phyloP scores from a whole-genome alignment of 371 early-diverging fungal genomes.

The Mucor lusitanicus region DNA sequence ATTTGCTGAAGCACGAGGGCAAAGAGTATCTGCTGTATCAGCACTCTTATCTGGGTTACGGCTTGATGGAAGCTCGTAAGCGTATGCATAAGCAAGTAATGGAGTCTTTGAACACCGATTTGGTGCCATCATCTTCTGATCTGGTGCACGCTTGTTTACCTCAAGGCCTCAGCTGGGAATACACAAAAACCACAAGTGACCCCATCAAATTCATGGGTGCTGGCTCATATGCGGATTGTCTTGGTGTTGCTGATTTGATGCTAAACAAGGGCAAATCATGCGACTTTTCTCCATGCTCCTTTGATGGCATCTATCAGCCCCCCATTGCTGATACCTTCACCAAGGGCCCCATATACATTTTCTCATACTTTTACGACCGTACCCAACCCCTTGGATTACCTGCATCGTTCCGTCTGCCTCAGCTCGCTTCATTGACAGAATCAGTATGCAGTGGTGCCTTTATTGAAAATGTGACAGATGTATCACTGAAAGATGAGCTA shows the following conservation, averaged over 20 bases:
- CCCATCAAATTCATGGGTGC: slow-evolving; percentile 46
- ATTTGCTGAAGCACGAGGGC: slow-evolving; percentile 68
- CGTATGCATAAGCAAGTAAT: slow-evolving; percentile 54
- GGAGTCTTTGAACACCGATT: not conserved
- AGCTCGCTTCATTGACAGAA: slow-evolving; percentile 63
- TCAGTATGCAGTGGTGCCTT: slow-evolving; percentile 69
- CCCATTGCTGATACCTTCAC: slow-evolving; percentile 68
- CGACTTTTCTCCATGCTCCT: slow-evolving; percentile 73
- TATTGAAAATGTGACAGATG: slow-evolving; percentile 41
- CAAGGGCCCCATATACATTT: slow-evolving; percentile 85
- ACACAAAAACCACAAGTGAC: slow-evolving; percentile 12
- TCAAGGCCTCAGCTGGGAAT: slow-evolving; percentile 36
- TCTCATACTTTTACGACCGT: slow-evolving; percentile 95
- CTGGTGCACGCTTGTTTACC: slow-evolving; percentile 64
- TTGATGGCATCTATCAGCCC: slow-evolving; percentile 93
- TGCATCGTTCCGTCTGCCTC: slow-evolving; percentile 57
- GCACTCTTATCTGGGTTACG: slow-evolving; percentile 93
- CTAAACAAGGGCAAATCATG: slow-evolving; percentile 68
- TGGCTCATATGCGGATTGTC: slow-evolving; percentile 53
- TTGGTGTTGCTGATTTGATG: slow-evolving; percentile 48
- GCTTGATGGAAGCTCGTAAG: slow-evolving; percentile 87
- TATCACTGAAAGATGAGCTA: slow-evolving; percentile 52
- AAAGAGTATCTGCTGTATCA: slow-evolving; percentile 85
- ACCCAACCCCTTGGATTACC: slow-evolving; percentile 69
- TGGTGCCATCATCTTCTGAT: slow-evolving; percentile 8